Percentiles rank a stretch among this genome's conserved stretches.
phyloP scores from a whole-genome alignment of 1,284 basidiomycete species.

The Puccinia polysora region DNA sequence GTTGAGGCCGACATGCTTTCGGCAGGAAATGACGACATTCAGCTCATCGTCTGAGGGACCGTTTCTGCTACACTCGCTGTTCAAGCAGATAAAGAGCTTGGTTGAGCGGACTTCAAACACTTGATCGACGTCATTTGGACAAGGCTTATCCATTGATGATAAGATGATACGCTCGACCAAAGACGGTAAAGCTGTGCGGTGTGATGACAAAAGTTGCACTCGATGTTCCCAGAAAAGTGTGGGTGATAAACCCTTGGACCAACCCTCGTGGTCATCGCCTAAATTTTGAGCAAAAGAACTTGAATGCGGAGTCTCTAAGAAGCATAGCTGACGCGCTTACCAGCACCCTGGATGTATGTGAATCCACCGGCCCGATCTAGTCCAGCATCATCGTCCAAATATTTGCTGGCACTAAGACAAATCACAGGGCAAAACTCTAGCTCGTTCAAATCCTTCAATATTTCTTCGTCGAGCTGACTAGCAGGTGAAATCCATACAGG shows the following conservation, averaged over 20 bases:
- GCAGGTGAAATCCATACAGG: constrained; percentile 68
- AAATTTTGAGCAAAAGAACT: constrained; percentile 48
- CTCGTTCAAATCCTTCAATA: constrained; percentile 49
- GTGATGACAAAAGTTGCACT: constrained; percentile 57
- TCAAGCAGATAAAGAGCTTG: neutral
- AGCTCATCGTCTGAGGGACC: neutral
- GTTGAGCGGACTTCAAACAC: constrained; percentile 15
- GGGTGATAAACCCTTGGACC: constrained; percentile 74
- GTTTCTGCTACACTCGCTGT: neutral
- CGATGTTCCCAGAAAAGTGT: constrained; percentile 66
- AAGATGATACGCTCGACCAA: constrained; percentile 58
- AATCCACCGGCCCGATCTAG: constrained; percentile 64
- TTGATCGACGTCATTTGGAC: constrained; percentile 2
- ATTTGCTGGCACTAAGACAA: constrained; percentile 71
- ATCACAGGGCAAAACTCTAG: constrained; percentile 61
- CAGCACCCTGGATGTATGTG: constrained; percentile 72
- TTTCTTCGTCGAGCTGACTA: constrained; percentile 56
- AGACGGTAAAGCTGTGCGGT: constrained; percentile 58
- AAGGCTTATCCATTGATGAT: neutral
- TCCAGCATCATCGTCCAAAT: constrained; percentile 58
- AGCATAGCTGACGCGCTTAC: neutral
- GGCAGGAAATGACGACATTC: neutral
- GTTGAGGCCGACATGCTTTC: neutral
- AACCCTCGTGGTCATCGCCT: constrained; percentile 81
- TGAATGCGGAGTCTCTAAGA: neutral